Evolutionary conservation across 345 rosid genomes (phyloP), one percentile per base, ranked within the genome.

Genomic region (Pistacia integerrima): DNA sequence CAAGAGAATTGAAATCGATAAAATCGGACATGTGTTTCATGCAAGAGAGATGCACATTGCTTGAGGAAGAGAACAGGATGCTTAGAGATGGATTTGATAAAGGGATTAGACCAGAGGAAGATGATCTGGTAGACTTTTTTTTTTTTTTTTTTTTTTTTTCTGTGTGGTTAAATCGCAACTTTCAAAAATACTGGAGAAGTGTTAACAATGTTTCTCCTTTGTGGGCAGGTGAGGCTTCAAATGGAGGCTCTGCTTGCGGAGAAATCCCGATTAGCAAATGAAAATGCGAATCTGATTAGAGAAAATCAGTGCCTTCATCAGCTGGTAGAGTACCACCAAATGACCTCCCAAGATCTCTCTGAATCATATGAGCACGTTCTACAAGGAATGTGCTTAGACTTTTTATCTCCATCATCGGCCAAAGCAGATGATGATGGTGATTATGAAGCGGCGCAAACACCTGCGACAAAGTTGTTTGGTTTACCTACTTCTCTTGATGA

Each of bases 221-320:
- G 44, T 69, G 44, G 17, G 67, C 82, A 94, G 98, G 93, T 95
- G 87, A 92, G 98, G 86, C 94, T 88, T 76, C 98, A 92, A 83
- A 64, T 97, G 86, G 99, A 97, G 81, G 94, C 93, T 14, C 73
- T 97, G 61, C 97, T 97, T 7, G 86, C 90, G 3, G 98, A 94
- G 86, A 96, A 96, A 81, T 92, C 97, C 0, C 89, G 98, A 72
- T 80, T 94, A 75, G 94, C 98, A 0, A 92, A 84, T 67, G 99
- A 94, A 51, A 96, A 94, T 54, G 91, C 98, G 0, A 94, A 89
- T 69, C 83, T 94, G 59, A 77, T 77, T 2, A 86, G 97, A 78
- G 99, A 96, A 70, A 96, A 96, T 79, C 94, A 92, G 62, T 96
- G 97, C 86, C 95, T 94, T 74, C 90, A 85, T 70, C 94, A 92